Conservation (phyloP, 768 basidiomycete genomes). For the Podaxis rugospora region DNA sequence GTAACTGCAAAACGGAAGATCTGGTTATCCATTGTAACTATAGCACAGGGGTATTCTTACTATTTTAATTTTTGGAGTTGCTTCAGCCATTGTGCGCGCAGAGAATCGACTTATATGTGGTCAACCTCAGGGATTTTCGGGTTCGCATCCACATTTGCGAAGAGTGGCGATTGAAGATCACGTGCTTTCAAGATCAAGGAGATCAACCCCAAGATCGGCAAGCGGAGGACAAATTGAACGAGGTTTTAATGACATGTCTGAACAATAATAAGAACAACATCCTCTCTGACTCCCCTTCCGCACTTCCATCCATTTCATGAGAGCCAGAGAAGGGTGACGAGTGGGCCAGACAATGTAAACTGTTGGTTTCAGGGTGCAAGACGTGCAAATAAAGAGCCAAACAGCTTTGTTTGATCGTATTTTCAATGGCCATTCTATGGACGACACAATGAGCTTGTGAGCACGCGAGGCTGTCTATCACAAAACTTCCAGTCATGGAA, state of each 20-base stretch:
- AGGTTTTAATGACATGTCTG: no score
- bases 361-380: neutral
- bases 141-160: neutral
- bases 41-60: slow-evolving; percentile 20
- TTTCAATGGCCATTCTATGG: neutral
- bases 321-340: neutral
- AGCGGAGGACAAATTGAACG: no score
- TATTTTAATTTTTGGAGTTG: slow-evolving; percentile 38
- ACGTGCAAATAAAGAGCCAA: slow-evolving; percentile 1
- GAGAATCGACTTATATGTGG: neutral
- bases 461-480: neutral
- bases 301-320: neutral
- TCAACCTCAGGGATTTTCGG: neutral
- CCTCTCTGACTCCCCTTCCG: neutral
- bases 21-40: neutral
- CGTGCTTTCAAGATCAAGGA: neutral
- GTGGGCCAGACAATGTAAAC: neutral
- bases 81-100: slow-evolving; percentile 28
- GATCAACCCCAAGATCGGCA: no score
- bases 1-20: slow-evolving; percentile 52
- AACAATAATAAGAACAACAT: no score
- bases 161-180: neutral
- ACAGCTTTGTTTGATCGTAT: neutral
- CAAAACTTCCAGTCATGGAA: neutral
- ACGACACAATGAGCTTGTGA: neutral